These are phyloP conservation scores for Pseudogymnoascus sp. DNA, from an alignment of 2,329 filamentous ascomycete species.

Conservation along the genomic window DNA sequence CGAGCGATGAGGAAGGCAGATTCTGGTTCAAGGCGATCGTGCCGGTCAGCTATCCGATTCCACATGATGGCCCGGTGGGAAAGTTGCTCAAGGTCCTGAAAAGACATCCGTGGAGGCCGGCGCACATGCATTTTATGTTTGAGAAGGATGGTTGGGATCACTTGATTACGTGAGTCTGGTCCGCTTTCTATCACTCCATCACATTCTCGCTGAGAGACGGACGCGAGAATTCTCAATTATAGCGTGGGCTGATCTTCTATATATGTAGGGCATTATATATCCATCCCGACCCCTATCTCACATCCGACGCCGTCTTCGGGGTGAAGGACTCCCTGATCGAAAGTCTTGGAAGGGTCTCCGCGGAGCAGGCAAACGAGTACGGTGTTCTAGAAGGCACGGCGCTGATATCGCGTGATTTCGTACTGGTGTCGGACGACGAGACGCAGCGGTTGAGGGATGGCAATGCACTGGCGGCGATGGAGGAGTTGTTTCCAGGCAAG, in stretches of 20 bases:
- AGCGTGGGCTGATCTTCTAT: background rate
- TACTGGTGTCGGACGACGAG: conserved; percentile 64
- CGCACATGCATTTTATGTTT: conserved; percentile 87
- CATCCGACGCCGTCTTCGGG: conserved; percentile 76
- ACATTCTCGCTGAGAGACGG: background rate
- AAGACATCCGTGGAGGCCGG: conserved; percentile 70
- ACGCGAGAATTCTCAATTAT: background rate
- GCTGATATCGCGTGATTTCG: conserved; percentile 65
- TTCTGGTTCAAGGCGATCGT: conserved; percentile 84
- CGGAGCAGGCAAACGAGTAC: conserved; percentile 50
- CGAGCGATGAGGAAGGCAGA: conserved; percentile 57
- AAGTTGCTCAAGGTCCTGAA: conserved; percentile 54
- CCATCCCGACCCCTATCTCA: conserved; percentile 71
- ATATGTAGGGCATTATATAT: conserved; percentile 54
- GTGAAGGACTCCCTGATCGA: conserved; percentile 75
- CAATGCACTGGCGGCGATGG: conserved; percentile 27
- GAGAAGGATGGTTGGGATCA: conserved; percentile 69
- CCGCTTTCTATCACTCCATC: background rate
- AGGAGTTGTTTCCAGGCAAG: conserved; percentile 9
- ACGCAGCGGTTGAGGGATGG: conserved; percentile 55
- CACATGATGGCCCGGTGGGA: conserved; percentile 75
- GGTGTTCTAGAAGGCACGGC: conserved; percentile 53
- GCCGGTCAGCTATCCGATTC: conserved; percentile 79
- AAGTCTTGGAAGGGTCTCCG: conserved; percentile 46
- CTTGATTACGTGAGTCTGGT: conserved; percentile 63